Conservation (phyloP, 441 rosid species). For the Pelargonium fulgidum region DNA sequence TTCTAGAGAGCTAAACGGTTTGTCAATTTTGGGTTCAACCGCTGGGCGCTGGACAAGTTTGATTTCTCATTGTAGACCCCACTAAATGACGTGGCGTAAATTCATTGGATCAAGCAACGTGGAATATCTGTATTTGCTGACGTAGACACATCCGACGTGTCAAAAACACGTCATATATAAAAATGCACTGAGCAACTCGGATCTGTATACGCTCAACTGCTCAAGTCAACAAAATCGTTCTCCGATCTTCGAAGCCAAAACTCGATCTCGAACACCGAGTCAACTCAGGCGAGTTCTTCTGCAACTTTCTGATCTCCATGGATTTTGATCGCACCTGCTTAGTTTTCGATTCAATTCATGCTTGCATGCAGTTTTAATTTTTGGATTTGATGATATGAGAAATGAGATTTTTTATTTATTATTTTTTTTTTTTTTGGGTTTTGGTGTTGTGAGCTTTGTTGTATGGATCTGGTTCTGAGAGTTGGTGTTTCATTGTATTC, state of each 20-base stretch:
- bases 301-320: neutral
- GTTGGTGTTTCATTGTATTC: too few species aligned
- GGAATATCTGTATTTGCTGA: neutral
- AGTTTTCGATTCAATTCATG: neutral
- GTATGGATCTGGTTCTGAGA: neutral
- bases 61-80: neutral
- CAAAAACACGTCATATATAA: neutral
- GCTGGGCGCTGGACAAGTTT: neutral
- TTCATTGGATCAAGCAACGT: neutral
- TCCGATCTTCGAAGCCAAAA: neutral
- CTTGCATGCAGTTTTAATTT: neutral
- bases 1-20: neutral
- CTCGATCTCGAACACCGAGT: neutral
- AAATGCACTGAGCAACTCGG: too few species aligned
- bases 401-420: neutral
- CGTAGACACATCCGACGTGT: neutral
- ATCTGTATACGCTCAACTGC: too few species aligned
- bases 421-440: neutral
- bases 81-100: neutral
- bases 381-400: neutral
- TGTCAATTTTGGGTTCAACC: too few species aligned
- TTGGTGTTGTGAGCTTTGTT: neutral
- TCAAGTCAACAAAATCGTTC: neutral
- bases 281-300: slow-evolving; percentile 1
- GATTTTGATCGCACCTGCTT: neutral